Evolutionary conservation across 176 grass and related monocot species (phyloP), one percentile per base, ranked within the genome.

Genomic region (Lolium rigidum): DNA sequence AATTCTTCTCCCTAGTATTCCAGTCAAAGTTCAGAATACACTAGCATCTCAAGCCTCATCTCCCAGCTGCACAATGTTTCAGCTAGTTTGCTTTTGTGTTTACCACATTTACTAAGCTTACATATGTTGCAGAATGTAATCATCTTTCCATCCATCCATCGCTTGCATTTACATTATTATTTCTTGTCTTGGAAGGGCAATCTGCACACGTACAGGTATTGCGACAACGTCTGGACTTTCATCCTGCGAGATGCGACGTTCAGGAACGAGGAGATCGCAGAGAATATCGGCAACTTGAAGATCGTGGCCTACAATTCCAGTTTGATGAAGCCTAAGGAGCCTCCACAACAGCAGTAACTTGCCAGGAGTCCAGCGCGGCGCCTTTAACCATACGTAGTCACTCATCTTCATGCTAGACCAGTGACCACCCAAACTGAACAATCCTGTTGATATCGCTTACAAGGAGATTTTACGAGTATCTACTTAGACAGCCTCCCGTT

Each of bases 121-220:
- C 28, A 31, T 31, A 31, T 4, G 39, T 41, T 41, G 2, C 1
- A 41, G 6, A 4, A 4, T 41, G 39, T 6, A 41, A 41, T 41
- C 39, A 41, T 41, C 39, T 41, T 41, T 41, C 39, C 39, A 41
- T 41, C 39, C 39, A 5, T 6, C 5, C 2, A 41, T 2, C 6
- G 39, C n/a, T 24, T 61, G n/a, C n/a, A 22, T 61, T 24, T 61
- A 24, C n/a, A 61, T 72, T 56, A 21, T 37, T 35, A 7, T 37
- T 52, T 79, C 71, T 86, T 31, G 2, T 31, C 28, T 35, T 15
- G 52, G 56, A 84, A 98, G 96, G 96, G 96, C 41, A 88, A 98
- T 91, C 87, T 98, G 69, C 96, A 88, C 92, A 94, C 93, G 12
- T 98, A 98, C 84, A 95, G 92, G 92, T 94, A 90, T 79, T 94